These are phyloP conservation scores for Kazachstania taianensis DNA, from an alignment of 805 yeast genomes.

Conservation along the genomic window DNA sequence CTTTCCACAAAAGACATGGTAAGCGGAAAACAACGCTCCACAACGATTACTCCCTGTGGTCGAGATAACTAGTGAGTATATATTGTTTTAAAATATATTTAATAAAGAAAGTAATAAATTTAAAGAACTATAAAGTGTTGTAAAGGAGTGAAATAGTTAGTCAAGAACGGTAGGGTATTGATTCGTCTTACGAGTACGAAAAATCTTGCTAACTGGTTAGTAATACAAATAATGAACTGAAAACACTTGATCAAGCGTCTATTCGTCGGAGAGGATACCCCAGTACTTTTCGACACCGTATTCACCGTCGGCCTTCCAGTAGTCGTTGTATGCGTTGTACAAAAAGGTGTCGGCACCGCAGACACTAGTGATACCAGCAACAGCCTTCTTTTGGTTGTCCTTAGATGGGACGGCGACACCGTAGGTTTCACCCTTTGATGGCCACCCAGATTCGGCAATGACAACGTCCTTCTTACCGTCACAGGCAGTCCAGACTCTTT, in stretches of 20 bases:
- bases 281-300: slow-evolving; percentile 72
- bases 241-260: slow-evolving; percentile 2
- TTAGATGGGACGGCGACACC: slow-evolving; percentile 77
- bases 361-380: slow-evolving; percentile 47
- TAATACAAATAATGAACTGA: no score
- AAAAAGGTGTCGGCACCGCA: slow-evolving; percentile 63
- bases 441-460: slow-evolving; percentile 97
- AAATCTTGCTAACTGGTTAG: no score
- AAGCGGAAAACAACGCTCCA: no score
- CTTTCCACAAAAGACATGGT: no score
- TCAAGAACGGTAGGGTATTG: no score
- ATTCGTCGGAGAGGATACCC: slow-evolving; percentile 46
- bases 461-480: slow-evolving; percentile 61
- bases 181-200: neutral
- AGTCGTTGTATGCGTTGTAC: slow-evolving; percentile 81
- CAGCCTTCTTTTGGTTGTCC: slow-evolving; percentile 65
- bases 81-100: neutral
- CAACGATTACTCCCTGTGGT: no score
- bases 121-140: slow-evolving; percentile 5
- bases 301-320: slow-evolving; percentile 78
- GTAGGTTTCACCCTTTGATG: slow-evolving; percentile 72
- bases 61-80: no score
- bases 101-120: neutral
- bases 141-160: no score
- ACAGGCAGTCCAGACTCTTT: slow-evolving; percentile 83